Evolutionary conservation across 2,329 filamentous ascomycete genomes (phyloP).

Genomic region (Epichloe bromicola): DNA sequence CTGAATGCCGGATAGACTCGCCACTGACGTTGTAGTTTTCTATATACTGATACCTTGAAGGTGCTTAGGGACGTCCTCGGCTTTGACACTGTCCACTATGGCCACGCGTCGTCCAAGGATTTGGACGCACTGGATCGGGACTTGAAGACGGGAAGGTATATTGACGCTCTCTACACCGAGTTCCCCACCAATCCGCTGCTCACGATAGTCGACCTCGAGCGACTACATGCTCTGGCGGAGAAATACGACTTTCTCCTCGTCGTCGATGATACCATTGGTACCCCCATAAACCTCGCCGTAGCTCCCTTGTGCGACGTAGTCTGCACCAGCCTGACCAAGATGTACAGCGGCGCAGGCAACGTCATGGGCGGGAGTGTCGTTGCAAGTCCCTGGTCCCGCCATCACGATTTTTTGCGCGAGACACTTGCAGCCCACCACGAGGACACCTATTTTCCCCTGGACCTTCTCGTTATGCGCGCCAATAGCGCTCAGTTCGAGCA

Average conservation of each 20-base stretch:
- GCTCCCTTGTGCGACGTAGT: constrained; percentile 29
- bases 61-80: not conserved
- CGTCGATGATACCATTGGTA: constrained; percentile 28
- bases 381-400: not conserved
- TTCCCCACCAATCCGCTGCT: constrained; percentile 10
- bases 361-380: constrained; percentile 26
- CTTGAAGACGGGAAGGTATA: not conserved
- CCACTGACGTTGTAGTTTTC: not conserved
- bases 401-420: not conserved
- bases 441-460: constrained; percentile 8
- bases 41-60: not conserved
- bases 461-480: not conserved
- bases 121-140: not conserved
- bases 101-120: not conserved
- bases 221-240: constrained; percentile 13
- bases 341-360: constrained; percentile 37
- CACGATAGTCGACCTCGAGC: constrained; percentile 9
- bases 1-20: not conserved
- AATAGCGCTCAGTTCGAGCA: not conserved
- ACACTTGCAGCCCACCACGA: constrained; percentile 5
- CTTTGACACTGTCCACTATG: not conserved
- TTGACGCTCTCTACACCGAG: not conserved
- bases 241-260: constrained; percentile 24
- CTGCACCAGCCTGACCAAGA: constrained; percentile 35
- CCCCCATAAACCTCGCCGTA: constrained; percentile 30